Percentiles rank a stretch among this genome's conserved stretches.
Conservation (phyloP, 306 rosid species). For the Glycine latifolia region DNA sequence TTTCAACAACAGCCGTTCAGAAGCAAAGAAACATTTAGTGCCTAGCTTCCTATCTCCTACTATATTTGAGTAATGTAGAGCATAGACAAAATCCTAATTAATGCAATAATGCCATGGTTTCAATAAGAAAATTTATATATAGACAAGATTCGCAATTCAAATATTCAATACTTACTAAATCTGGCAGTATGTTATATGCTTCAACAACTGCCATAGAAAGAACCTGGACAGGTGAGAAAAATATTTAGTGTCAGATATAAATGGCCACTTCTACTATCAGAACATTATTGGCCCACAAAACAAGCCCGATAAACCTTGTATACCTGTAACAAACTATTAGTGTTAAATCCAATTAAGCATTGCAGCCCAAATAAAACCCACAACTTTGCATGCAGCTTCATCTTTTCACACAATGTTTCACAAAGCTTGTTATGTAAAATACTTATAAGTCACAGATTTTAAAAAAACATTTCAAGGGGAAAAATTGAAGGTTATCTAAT, state of each 20-base stretch:
- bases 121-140: constrained; percentile 18
- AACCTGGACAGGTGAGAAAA: constrained; percentile 51
- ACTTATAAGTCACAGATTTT: too few species aligned
- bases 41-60: constrained; percentile 27
- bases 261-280: constrained; percentile 7
- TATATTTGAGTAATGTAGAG: not conserved
- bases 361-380: constrained; percentile 5
- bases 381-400: not conserved
- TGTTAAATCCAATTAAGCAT: constrained; percentile 8
- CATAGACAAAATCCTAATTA: constrained; percentile 21
- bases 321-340: constrained; percentile 4
- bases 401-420: too few species aligned
- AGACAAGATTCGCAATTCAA: constrained; percentile 27
- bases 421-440: too few species aligned
- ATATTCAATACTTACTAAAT: constrained; percentile 63
- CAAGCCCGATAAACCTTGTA: constrained; percentile 1
- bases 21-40: constrained; percentile 7
- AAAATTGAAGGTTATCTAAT: too few species aligned
- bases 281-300: constrained; percentile 16
- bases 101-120: not conserved
- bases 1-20: constrained; percentile 25
- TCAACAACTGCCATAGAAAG: constrained; percentile 74
- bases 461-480: too few species aligned
- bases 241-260: constrained; percentile 33
- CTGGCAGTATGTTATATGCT: constrained; percentile 84